Base-by-base conservation (phyloP, 805 yeast species). In the Ogataea haglerorum region DNA sequence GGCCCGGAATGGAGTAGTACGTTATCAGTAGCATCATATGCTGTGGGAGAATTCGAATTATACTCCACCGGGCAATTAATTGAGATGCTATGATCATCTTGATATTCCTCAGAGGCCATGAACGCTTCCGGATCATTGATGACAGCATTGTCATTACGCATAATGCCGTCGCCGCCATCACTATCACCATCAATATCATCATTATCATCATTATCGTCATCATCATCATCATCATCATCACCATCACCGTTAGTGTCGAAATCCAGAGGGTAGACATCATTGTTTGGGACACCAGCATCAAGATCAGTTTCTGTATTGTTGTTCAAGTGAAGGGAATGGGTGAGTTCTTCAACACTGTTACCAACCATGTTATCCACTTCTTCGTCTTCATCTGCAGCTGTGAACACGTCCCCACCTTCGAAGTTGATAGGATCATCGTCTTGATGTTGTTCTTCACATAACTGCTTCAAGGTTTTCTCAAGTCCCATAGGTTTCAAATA, bases 401-500 rank as follows among this genome's bases (percentile, higher is more conserved):
- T 37, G 17, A 38, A 38, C 3, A 40, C 39, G 23, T 45, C 32
- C 19, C 45, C 52, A 30, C 53, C 53, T 43, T 52, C 50, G 27
- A 40, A 53, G 42, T 53, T 46, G 35, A 47, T 30, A 22, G 50
- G 42, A 24, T 44, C 48, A 3, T 52, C 57, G 6, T 44, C 54
- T 10, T 40, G 19, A 19, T 52, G 56, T 25, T 45, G 46, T 18
- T 52, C 60, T 10, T 48, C 60, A 17, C 40, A 16, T 21, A 67
- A 38, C 25, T 64, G 67, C 26, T 60, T 60, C 71, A 79, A 67
- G 1, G 85, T 82, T 55, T 72, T 76, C 3, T 68, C 66, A 8
- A 79, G 53, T 0, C 88, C 89, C 9, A 82, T 69, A 0, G 89
- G 88, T 31, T 66, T 65, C 41, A 83, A 53, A 40, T 65, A 67